Base-by-base conservation (phyloP, 768 basidiomycete species). In the Coprinopsis sp. region DNA sequence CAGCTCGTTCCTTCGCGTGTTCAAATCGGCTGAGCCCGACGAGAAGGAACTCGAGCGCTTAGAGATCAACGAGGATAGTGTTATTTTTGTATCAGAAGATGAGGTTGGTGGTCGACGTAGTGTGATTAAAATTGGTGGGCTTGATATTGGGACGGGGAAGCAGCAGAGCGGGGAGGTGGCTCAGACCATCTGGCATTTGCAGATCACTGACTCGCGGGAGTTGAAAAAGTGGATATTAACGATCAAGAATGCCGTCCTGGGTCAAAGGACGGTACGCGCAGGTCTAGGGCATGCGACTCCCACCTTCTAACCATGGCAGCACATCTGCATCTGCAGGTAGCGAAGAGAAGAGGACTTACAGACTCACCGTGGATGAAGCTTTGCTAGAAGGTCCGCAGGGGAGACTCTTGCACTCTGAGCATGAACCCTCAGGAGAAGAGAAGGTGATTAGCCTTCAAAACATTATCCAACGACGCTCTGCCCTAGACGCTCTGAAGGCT, bases 181-280 rank as follows among this genome's bases (percentile, higher is more conserved):
- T 22, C 66, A 74, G 47, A 74, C 74, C 4, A 81, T 82, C 68
- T 87, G 87, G 86, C 70, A 82, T 44, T 61, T 91, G 45, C 83
- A 88, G 46, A 82, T 89, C 45, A 53, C 69, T 18, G 78, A 82
- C 58, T 62, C 74, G 6, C 59, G 57, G 1, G 84, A 85, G 57
- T 78, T 83, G 10, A 85, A 88, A 55, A 73, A 72, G 49, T 91
- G 88, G 88, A 89, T 91, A 49, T 69, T 76, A 4, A 71, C 73
- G 19, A 84, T 91, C 55, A 91, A 90, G 62, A 77, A 69, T 47
- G 76, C 78, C 1, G 82, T 91, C 37, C 70, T 91, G 28, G 74
- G 74, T 12, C 87, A 87, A 63, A 71, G 87, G 54, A 80, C 84
- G 30, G 66, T 84, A 22, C 82, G 84, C 18, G 84, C 81, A 7